These are phyloP conservation scores for Lizonia empirigonia DNA, from an alignment of 2,329 filamentous ascomycete genomes.

Conservation along the genomic window DNA sequence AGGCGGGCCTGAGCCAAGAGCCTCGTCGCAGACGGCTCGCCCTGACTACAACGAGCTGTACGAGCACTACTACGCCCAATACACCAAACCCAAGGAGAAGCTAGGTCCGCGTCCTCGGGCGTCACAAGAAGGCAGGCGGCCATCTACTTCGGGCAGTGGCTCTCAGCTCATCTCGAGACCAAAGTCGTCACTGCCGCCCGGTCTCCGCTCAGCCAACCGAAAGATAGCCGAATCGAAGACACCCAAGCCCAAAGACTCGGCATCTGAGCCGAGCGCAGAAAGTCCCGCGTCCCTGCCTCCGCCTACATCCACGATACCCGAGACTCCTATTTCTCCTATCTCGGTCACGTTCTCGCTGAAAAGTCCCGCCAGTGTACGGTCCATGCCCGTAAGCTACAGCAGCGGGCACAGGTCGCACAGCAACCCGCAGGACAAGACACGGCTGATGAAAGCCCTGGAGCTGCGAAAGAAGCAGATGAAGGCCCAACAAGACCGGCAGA, in stretches of 20 bases:
- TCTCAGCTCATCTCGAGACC: conserved; percentile 62
- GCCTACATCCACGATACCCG: conserved; percentile 43
- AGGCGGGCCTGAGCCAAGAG: conserved; percentile 50
- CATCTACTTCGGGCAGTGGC: conserved; percentile 61
- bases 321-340: conserved; percentile 44
- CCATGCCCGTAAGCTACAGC: conserved; percentile 50
- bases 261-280: conserved; percentile 28
- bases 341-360: conserved; percentile 48
- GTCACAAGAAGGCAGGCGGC: conserved; percentile 69
- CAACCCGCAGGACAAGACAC: conserved; percentile 88
- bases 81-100: conserved; percentile 82
- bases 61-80: conserved; percentile 55
- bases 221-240: conserved; percentile 40
- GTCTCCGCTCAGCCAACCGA: conserved; percentile 64
- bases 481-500: conserved; percentile 41
- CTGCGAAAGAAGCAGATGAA: conserved; percentile 80
- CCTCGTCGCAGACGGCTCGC: conserved; percentile 50
- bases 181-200: conserved; percentile 78
- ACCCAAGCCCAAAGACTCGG: conserved; percentile 45
- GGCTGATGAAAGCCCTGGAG: conserved; percentile 93
- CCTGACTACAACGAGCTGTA: conserved; percentile 51
- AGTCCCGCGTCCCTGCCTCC: conserved; percentile 42
- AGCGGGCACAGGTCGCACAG: conserved; percentile 51
- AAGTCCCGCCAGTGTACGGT: conserved; percentile 50
- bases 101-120: conserved; percentile 85